These are phyloP conservation scores for Xylaria scruposa DNA, from an alignment of 495 filamentous ascomycete species.

Conservation along the genomic window DNA sequence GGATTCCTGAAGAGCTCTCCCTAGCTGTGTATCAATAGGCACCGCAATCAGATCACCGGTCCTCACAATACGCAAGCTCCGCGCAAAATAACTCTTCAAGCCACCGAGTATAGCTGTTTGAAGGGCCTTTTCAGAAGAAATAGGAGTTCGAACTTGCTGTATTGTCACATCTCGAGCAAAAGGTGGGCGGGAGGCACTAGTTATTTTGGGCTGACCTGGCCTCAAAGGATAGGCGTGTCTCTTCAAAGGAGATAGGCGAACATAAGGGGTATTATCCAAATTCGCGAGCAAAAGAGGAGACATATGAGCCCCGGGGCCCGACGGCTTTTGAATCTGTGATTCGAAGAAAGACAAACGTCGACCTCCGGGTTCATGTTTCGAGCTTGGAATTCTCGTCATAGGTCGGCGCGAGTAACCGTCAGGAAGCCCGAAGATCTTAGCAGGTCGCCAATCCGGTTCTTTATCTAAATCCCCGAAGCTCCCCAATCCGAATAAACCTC, in stretches of 20 bases:
- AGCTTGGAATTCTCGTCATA: conserved; percentile 58
- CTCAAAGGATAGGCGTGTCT: conserved; percentile 49
- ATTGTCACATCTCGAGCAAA: conserved; percentile 89
- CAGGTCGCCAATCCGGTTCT: conserved; percentile 70
- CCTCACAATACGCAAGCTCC: conserved; percentile 76
- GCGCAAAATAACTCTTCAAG: conserved; percentile 85
- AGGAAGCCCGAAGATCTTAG: conserved; percentile 85
- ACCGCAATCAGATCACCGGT: conserved; percentile 87
- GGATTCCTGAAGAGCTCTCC: conserved; percentile 72
- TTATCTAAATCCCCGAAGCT: conserved; percentile 58
- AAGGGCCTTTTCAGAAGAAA: conserved; percentile 81
- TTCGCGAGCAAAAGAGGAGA: conserved; percentile 89
- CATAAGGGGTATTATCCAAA: conserved; percentile 74
- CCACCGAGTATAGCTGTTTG: conserved; percentile 84
- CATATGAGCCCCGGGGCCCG: conserved; percentile 71
- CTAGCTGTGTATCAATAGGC: conserved; percentile 81
- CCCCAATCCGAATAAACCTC: conserved; percentile 61
- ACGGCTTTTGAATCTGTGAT: conserved; percentile 56
- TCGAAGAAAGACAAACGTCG: conserved; percentile 62
- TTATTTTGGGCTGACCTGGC: conserved; percentile 54
- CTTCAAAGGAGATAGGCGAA: conserved; percentile 71
- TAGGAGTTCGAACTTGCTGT: conserved; percentile 86
- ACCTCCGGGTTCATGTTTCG: conserved; percentile 50
- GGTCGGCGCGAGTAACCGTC: conserved; percentile 66
- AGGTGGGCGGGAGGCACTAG: conserved; percentile 71